Percentiles rank a stretch among this genome's conserved stretches.
Evolutionary conservation across 2,329 filamentous ascomycete species (phyloP).

Genomic region (Niveomyces coronatus): DNA sequence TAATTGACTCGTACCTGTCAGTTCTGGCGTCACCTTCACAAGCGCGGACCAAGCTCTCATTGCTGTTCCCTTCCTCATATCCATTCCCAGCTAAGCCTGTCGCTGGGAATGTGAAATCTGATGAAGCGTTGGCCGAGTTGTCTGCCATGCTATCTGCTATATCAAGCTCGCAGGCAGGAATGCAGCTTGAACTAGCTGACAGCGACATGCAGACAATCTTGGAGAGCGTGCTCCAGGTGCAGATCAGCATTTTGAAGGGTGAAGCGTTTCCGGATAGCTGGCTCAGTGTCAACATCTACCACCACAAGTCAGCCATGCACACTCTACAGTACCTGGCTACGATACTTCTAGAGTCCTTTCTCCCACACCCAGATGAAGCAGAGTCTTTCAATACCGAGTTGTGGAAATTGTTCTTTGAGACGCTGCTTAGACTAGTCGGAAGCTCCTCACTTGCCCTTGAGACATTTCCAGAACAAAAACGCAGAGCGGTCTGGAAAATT

Average conservation of each 20-base stretch:
- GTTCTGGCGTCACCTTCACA: slow-evolving; percentile 49
- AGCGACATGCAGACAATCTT: slow-evolving; percentile 66
- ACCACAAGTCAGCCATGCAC: slow-evolving; percentile 82
- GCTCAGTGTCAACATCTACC: slow-evolving; percentile 88
- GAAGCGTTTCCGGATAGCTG: slow-evolving; percentile 83
- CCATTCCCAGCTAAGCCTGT: slow-evolving; percentile 73
- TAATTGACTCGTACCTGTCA: slow-evolving; percentile 78
- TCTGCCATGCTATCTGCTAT: slow-evolving; percentile 78
- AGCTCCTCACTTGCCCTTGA: slow-evolving; percentile 85
- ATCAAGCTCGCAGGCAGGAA: slow-evolving; percentile 58
- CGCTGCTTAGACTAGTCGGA: slow-evolving; percentile 77
- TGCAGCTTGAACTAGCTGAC: slow-evolving; percentile 65
- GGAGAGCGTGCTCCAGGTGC: slow-evolving; percentile 69
- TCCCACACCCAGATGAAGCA: slow-evolving; percentile 84
- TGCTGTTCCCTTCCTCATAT: slow-evolving; percentile 83
- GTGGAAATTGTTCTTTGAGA: slow-evolving; percentile 90
- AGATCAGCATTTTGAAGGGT: slow-evolving; percentile 80
- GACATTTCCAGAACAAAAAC: slow-evolving; percentile 93
- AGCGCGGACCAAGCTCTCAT: slow-evolving; percentile 59
- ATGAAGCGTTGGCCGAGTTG: slow-evolving; percentile 81
- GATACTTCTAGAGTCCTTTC: slow-evolving; percentile 70
- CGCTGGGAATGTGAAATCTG: slow-evolving; percentile 52
- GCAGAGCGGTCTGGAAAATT: slow-evolving; percentile 96
- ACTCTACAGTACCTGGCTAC: slow-evolving; percentile 73
- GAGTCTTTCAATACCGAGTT: slow-evolving; percentile 87